phyloP scores from a whole-genome alignment of 257 asterid species.

The Fraxinus cuspidata region DNA sequence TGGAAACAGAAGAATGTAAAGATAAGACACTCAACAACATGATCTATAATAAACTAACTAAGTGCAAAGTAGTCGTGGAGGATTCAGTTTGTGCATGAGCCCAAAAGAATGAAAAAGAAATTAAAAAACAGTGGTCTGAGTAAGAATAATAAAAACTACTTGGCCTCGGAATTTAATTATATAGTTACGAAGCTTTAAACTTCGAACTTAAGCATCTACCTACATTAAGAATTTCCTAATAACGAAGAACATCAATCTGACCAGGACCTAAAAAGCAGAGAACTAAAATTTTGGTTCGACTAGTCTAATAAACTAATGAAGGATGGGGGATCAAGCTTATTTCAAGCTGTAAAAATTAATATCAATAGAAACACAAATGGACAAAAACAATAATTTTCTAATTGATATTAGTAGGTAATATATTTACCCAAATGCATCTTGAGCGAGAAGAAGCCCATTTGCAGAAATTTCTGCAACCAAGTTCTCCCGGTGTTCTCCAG shows the following conservation, averaged over 20 bases:
- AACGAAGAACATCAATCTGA: constrained; percentile 5
- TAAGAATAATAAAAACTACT: background rate
- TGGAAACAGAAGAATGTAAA: background rate
- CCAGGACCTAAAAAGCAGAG: background rate
- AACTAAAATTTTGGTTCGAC: constrained; percentile 5
- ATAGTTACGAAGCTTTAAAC: background rate
- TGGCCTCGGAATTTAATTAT: background rate
- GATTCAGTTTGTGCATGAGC: background rate
- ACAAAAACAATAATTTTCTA: background rate
- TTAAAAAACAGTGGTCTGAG: background rate
- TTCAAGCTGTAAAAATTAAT: background rate
- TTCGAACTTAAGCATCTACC: constrained; percentile 11
- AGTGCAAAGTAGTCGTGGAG: background rate
- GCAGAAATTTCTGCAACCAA: constrained; percentile 68
- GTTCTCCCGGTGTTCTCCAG: constrained; percentile 67
- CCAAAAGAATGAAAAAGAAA: background rate
- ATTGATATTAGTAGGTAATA: background rate
- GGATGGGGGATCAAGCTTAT: constrained; percentile 4
- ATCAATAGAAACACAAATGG: constrained; percentile 4
- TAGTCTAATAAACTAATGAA: background rate
- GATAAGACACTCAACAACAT: background rate
- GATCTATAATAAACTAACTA: background rate
- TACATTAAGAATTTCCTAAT: constrained; percentile 13
- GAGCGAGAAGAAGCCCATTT: constrained; percentile 81
- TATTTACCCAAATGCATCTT: constrained; percentile 90